Base-by-base conservation (phyloP, 1,284 basidiomycete genomes). In the Cerioporus squamosus region DNA sequence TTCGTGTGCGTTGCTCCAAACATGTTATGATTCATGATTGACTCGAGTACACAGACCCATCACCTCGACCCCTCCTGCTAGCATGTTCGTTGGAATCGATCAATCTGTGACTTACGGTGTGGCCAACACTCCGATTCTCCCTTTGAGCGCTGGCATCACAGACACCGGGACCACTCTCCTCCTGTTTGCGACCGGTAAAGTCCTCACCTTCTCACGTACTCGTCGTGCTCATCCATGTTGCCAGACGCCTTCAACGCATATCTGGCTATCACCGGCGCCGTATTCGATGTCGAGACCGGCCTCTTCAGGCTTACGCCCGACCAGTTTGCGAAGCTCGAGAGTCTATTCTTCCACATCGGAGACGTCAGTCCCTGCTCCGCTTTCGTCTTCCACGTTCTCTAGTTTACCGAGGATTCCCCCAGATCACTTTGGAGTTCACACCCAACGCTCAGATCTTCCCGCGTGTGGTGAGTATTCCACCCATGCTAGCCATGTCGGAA, bases 31-130 rank as follows among this genome's bases (percentile, higher is more conserved):
- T 20, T 17, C 18, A 12, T 26, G 2, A 14, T 20, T 39, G 20
- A 50, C 17, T n/a, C 6, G 15, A 1, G 5, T 7, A 18, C n/a
- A 9, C n/a, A 83, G 81, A 6, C 77, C 83, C 7, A 51, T 82
- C 48, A 86, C 84, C 0, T 66, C 64, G 8, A 80, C 79, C 1
- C 66, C 57, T 8, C 86, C 86, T 22, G 76, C 84, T 6, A 74
- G 63, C 51, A 62, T 72, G 42, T 88, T 78, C 75, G 88, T 86
- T 81, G 87, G 87, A 22, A 84, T 89, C 62, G 75, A 85, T 67
- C 79, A 87, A 71, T 75, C 76, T 47, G 74, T 89, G 55, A 73
- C 71, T 14, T 88, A 85, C 60, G 82, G 84, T 15, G 29, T 67
- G 3, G 72, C 74, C 2, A 55, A 56, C 1, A 79, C 72, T 8